A percentile compares a stretch with the other conserved stretches of the same genome.
Conservation (phyloP, 2,329 filamentous ascomycete species). For the Davidsoniella neocaledoniae region DNA sequence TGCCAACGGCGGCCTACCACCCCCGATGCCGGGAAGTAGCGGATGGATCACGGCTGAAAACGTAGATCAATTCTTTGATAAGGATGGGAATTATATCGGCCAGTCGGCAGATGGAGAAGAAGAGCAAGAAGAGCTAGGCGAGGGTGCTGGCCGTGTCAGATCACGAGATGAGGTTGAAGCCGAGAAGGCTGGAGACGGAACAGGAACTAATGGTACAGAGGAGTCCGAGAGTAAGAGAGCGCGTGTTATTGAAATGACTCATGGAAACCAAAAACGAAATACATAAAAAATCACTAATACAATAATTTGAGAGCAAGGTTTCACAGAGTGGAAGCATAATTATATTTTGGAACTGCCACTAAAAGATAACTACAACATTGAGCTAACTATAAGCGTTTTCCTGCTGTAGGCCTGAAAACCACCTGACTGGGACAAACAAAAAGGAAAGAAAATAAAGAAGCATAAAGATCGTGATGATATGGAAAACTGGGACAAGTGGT, state of each 20-base stretch:
- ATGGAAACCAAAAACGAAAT: not conserved
- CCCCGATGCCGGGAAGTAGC: slow-evolving; percentile 53
- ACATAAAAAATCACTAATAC: not conserved
- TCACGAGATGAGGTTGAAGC: slow-evolving; percentile 39
- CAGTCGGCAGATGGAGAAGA: slow-evolving; percentile 19
- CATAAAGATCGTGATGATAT: too few relatives aligned
- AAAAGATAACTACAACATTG: too few relatives aligned
- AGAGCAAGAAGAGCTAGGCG: slow-evolving; percentile 42
- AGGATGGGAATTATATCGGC: slow-evolving; percentile 59
- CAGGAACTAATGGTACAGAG: slow-evolving; percentile 24
- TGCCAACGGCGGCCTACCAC: slow-evolving; percentile 37
- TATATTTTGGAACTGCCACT: too few relatives aligned
- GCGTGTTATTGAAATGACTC: slow-evolving; percentile 22
- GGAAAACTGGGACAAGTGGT: too few relatives aligned
- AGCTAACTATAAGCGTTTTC: too few relatives aligned
- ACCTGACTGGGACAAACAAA: too few relatives aligned
- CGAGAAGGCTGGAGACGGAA: slow-evolving; percentile 26
- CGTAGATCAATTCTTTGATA: slow-evolving; percentile 67
- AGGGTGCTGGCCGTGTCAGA: slow-evolving; percentile 44
- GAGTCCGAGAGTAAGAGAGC: slow-evolving; percentile 31
- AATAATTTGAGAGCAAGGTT: too few relatives aligned
- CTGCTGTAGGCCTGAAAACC: too few relatives aligned
- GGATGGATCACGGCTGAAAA: slow-evolving; percentile 91
- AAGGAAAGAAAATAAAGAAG: too few relatives aligned
- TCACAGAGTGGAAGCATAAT: too few relatives aligned